phyloP scores from a whole-genome alignment of 371 early-diverging fungal genomes.

The Rhizopus sp. region DNA sequence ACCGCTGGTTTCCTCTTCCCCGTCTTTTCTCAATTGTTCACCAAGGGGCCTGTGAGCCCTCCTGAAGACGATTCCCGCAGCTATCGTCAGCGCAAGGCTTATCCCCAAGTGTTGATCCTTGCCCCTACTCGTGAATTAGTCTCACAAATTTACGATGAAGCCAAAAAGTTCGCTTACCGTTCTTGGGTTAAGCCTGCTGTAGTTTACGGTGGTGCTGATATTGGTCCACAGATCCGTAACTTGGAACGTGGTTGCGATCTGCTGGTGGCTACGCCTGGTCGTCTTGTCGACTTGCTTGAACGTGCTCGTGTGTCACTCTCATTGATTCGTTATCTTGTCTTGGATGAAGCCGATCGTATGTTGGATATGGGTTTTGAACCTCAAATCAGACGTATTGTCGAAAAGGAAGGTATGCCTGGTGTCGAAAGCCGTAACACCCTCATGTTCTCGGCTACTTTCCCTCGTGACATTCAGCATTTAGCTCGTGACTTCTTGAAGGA shows the following conservation, averaged over 20 bases:
- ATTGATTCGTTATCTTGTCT: slow-evolving; percentile 81
- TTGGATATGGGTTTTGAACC: slow-evolving; percentile 99
- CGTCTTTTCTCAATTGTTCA: slow-evolving; percentile 87
- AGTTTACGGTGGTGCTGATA: slow-evolving; percentile 95
- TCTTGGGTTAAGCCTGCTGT: slow-evolving; percentile 90
- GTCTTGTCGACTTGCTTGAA: slow-evolving; percentile 94
- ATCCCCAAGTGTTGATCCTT: slow-evolving; percentile 85
- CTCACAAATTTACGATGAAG: slow-evolving; percentile 88
- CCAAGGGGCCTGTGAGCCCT: slow-evolving; percentile 78
- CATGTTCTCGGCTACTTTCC: slow-evolving; percentile 98
- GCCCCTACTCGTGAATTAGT: slow-evolving; percentile 99
- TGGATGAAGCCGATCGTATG: slow-evolving; percentile 99
- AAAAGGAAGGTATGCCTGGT: slow-evolving; percentile 89
- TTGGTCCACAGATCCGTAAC: slow-evolving; percentile 86
- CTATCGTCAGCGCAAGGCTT: slow-evolving; percentile 84
- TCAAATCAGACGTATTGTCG: slow-evolving; percentile 95
- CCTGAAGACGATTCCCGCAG: slow-evolving; percentile 57
- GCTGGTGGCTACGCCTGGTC: slow-evolving; percentile 96
- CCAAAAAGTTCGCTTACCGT: slow-evolving; percentile 82
- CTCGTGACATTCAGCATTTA: slow-evolving; percentile 90
- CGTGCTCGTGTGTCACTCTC: slow-evolving; percentile 81
- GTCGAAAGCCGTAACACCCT: slow-evolving; percentile 86
- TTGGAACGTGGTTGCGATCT: slow-evolving; percentile 94
- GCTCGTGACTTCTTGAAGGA: slow-evolving; percentile 94
- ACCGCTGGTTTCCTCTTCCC: slow-evolving; percentile 91